Percentiles rank a stretch among this genome's conserved stretches.
Evolutionary conservation across 1,284 basidiomycete species (phyloP).

Genomic region (Abortiporus biennis): DNA sequence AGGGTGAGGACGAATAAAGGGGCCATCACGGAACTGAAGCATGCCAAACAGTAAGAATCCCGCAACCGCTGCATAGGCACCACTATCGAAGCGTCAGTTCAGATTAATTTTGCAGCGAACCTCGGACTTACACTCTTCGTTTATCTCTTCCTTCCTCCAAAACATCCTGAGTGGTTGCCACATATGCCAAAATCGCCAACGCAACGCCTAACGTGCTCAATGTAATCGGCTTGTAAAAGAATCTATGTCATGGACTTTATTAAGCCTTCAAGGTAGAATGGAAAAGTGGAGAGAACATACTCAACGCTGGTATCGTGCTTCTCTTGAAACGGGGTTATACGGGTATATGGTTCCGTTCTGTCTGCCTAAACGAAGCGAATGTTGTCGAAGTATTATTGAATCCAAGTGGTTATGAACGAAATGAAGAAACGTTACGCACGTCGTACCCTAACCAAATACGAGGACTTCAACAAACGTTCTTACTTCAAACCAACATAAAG

Average conservation of each 20-base stretch:
- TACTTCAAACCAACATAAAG: background rate
- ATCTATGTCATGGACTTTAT: conserved; percentile 51
- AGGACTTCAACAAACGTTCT: no score
- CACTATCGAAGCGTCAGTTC: conserved; percentile 45
- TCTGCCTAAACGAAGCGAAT: no score
- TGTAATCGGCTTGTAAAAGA: conserved; percentile 79
- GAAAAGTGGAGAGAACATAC: conserved; percentile 40
- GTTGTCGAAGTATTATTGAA: no score
- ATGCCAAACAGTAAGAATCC: conserved; percentile 75
- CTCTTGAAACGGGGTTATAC: conserved; percentile 76
- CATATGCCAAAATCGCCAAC: conserved; percentile 64
- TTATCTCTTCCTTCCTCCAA: conserved; percentile 76
- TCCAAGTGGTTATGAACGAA: conserved; percentile 5
- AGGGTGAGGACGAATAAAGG: conserved; percentile 36
- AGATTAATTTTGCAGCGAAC: conserved; percentile 3
- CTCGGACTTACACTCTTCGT: conserved; percentile 54
- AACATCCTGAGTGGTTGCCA: conserved; percentile 74
- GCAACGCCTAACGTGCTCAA: conserved; percentile 62
- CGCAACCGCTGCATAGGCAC: conserved; percentile 62
- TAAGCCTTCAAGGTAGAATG: no score
- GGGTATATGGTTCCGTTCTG: conserved; percentile 74
- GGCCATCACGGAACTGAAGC: conserved; percentile 82
- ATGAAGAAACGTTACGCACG: no score
- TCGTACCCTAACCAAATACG: conserved; percentile 21
- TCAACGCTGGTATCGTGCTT: conserved; percentile 75